A percentile compares a stretch with the other conserved stretches of the same genome.
Conservation (phyloP, 495 filamentous ascomycete species). For the Penicillium subrubescens region DNA sequence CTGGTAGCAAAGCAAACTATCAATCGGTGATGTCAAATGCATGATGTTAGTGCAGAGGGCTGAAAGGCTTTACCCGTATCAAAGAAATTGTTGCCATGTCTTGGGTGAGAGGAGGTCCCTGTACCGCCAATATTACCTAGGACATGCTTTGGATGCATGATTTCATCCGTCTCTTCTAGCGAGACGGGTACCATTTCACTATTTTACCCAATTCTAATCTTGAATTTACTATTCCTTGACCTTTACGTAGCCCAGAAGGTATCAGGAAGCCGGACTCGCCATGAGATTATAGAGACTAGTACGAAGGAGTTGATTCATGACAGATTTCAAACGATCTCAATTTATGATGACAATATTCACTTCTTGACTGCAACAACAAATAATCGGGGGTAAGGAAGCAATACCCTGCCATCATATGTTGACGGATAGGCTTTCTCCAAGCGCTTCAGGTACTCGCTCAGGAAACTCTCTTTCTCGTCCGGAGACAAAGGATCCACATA, state of each 20-base stretch:
- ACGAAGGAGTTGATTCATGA: neutral
- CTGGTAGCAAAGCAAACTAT: neutral
- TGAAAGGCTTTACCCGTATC: no score
- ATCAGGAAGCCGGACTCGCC: neutral
- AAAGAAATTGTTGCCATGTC: no score
- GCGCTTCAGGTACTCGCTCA: constrained; percentile 42
- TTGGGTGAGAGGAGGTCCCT: no score
- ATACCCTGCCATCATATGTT: constrained; percentile 44
- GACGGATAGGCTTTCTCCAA: constrained; percentile 40
- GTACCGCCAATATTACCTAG: no score
- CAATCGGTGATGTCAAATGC: neutral
- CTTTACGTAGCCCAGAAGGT: neutral
- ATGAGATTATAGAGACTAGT: neutral
- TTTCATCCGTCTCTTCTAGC: no score
- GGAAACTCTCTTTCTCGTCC: constrained; percentile 39
- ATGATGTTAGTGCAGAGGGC: neutral
- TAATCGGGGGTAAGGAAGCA: constrained; percentile 49
- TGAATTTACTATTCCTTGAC: neutral
- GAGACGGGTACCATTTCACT: no score
- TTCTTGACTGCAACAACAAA: constrained; percentile 50
- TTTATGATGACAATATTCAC: constrained; percentile 4
- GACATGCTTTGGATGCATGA: no score
- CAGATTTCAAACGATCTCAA: neutral
- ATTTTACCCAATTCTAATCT: neutral
- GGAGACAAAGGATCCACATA: constrained; percentile 45